Conservation (phyloP, 1,139 yeast species). For the Ashbya aceris region DNA sequence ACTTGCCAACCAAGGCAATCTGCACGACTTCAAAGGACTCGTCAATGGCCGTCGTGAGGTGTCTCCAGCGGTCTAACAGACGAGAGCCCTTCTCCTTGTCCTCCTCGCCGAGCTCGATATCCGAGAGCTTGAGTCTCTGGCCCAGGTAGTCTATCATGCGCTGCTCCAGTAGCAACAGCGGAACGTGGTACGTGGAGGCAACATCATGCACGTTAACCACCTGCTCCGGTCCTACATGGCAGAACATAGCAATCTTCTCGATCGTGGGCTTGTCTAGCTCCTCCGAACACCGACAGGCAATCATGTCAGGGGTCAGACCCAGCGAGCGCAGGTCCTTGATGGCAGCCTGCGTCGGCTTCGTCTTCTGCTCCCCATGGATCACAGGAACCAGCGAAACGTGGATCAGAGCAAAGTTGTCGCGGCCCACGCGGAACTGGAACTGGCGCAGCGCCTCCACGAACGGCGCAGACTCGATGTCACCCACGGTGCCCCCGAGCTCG, state of each 20-base stretch:
- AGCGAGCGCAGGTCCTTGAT: conserved; percentile 90
- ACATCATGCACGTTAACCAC: conserved; percentile 96
- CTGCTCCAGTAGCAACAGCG: conserved; percentile 81
- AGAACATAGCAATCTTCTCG: conserved; percentile 95
- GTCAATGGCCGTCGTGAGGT: conserved; percentile 69
- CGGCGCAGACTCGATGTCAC: conserved; percentile 98
- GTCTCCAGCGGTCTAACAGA: conserved; percentile 70
- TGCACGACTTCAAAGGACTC: conserved; percentile 77
- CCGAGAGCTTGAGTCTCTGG: conserved; percentile 54
- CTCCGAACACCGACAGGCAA: conserved; percentile 94
- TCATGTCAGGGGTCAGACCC: conserved; percentile 92
- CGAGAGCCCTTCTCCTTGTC: conserved; percentile 56
- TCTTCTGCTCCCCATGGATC: conserved; percentile 96
- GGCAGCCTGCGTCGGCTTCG: conserved; percentile 99
- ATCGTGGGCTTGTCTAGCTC: conserved; percentile 73
- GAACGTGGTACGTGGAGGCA: conserved; percentile 95
- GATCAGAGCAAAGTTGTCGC: conserved; percentile 86
- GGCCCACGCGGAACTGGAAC: conserved; percentile 94
- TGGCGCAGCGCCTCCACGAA: conserved; percentile 98
- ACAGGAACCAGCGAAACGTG: conserved; percentile 97
- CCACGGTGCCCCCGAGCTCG: conserved; percentile 98
- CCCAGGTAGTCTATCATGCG: conserved; percentile 67
- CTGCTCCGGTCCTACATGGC: conserved; percentile 97
- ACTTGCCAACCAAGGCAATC: conserved; percentile 95
- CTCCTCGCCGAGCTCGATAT: conserved; percentile 42